Evolutionary conservation across 164 flowering plant genomes (phyloP).

Genomic region (Tetrastigma voinierianum): DNA sequence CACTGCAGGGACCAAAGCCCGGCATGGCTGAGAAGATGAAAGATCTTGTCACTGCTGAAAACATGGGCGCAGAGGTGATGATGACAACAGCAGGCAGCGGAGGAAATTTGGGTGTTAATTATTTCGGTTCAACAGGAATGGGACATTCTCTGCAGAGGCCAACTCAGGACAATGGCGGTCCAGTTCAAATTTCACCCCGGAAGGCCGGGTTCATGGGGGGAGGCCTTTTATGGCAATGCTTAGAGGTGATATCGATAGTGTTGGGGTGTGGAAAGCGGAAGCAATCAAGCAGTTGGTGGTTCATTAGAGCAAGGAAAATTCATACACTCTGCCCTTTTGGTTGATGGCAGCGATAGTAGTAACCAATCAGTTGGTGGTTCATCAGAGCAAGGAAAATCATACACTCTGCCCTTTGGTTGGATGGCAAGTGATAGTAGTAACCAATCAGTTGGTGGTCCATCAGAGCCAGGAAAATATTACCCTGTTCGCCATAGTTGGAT

Average conservation of each 20-base stretch:
- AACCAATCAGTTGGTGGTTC: too few relatives aligned
- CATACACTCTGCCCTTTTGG: constrained; percentile 17
- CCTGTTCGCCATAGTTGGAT: too few relatives aligned
- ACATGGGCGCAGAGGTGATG: constrained; percentile 41
- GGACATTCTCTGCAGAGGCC: constrained; percentile 7
- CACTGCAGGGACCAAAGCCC: constrained; percentile 27
- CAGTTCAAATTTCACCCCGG: constrained; percentile 31
- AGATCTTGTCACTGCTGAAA: constrained; percentile 28
- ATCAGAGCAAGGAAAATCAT: too few relatives aligned
- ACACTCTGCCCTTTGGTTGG: too few relatives aligned
- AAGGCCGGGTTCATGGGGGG: constrained; percentile 62
- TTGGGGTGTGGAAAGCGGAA: constrained; percentile 10
- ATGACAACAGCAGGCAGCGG: constrained; percentile 3
- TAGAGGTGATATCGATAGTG: constrained; percentile 11
- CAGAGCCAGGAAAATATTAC: too few relatives aligned
- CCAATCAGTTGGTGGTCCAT: too few relatives aligned
- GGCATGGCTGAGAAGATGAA: constrained; percentile 28
- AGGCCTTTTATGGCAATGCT: constrained; percentile 47
- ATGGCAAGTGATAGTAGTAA: too few relatives aligned
- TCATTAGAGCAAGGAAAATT: constrained; percentile 17
- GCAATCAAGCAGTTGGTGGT: constrained; percentile 13
- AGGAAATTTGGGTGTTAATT: constrained; percentile 16
- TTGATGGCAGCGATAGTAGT: constrained; percentile 18
- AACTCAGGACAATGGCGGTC: constrained; percentile 5
- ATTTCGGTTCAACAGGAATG: constrained; percentile 10